phyloP scores from a whole-genome alignment of 2,329 filamentous ascomycete species.

The Venturiaceae sp. region DNA sequence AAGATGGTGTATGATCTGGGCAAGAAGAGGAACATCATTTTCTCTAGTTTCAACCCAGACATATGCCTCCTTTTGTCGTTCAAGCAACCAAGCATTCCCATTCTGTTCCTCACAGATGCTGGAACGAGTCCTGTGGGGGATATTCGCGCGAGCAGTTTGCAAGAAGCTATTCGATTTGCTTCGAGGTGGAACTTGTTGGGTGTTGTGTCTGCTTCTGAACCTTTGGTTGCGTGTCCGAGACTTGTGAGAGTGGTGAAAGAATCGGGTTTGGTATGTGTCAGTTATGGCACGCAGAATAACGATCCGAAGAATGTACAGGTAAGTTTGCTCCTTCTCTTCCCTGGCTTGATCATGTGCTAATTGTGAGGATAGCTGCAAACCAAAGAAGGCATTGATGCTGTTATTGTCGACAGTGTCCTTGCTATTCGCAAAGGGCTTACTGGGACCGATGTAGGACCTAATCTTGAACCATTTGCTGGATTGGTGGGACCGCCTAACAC shows the following conservation, averaged over 20 bases:
- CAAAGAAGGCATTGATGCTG: conserved; percentile 90
- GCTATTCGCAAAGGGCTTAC: conserved; percentile 78
- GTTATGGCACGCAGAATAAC: conserved; percentile 88
- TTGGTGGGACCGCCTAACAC: not conserved
- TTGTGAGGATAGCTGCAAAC: conserved; percentile 59
- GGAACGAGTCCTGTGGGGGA: conserved; percentile 76
- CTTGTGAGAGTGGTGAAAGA: conserved; percentile 91
- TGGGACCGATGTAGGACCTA: not conserved
- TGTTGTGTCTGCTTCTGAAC: conserved; percentile 80
- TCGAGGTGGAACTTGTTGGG: conserved; percentile 90
- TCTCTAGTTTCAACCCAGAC: conserved; percentile 95
- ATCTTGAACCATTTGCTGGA: not conserved
- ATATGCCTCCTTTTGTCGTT: conserved; percentile 89
- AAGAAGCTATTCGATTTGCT: conserved; percentile 92
- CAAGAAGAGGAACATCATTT: conserved; percentile 81
- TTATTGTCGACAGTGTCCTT: conserved; percentile 92
- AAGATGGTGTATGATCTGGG: conserved; percentile 81
- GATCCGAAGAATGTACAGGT: conserved; percentile 78
- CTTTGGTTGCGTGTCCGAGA: conserved; percentile 79
- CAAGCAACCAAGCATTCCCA: conserved; percentile 94
- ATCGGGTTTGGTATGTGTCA: conserved; percentile 85
- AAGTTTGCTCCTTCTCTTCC: conserved; percentile 21
- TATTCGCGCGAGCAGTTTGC: conserved; percentile 79
- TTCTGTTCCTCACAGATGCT: conserved; percentile 87
- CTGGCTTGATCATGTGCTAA: not conserved